These are phyloP conservation scores for Aspergillus bertholletiae DNA, from an alignment of 495 filamentous ascomycete species.

Conservation along the genomic window DNA sequence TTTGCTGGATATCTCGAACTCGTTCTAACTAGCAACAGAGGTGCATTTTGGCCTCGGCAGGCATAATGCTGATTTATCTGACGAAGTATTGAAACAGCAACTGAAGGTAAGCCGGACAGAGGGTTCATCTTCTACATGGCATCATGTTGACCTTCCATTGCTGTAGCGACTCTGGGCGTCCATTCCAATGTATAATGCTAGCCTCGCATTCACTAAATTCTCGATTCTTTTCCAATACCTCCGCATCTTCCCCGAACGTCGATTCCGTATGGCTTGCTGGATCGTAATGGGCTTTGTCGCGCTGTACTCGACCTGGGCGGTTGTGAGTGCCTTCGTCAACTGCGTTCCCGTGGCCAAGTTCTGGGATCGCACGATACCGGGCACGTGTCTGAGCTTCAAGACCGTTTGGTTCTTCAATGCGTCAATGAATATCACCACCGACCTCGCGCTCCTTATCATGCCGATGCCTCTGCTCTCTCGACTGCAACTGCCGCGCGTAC, in stretches of 20 bases:
- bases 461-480: constrained; percentile 54
- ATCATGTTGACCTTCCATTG: not conserved
- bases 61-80: constrained; percentile 19
- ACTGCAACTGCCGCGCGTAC: constrained; percentile 45
- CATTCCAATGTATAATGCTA: constrained; percentile 42
- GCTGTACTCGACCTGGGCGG: constrained; percentile 33
- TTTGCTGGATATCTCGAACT: not conserved
- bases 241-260: constrained; percentile 38
- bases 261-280: constrained; percentile 31
- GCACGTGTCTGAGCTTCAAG: constrained; percentile 48
- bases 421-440: constrained; percentile 51
- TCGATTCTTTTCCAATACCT: constrained; percentile 49
- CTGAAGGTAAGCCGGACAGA: constrained; percentile 24
- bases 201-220: constrained; percentile 38
- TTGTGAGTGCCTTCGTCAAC: constrained; percentile 44
- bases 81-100: constrained; percentile 20
- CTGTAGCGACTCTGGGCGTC: constrained; percentile 34
- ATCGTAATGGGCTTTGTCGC: constrained; percentile 33
- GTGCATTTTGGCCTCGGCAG: constrained; percentile 29
- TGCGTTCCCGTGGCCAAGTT: constrained; percentile 52
- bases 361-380: constrained; percentile 48
- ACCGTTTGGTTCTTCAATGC: constrained; percentile 51
- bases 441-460: constrained; percentile 51
- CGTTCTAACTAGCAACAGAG: constrained; percentile 19
- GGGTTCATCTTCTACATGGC: no score